A percentile compares a stretch with the other conserved stretches of the same genome.
Evolutionary conservation across 2,329 filamentous ascomycete species (phyloP).

Genomic region (Karstenula rhodostoma): DNA sequence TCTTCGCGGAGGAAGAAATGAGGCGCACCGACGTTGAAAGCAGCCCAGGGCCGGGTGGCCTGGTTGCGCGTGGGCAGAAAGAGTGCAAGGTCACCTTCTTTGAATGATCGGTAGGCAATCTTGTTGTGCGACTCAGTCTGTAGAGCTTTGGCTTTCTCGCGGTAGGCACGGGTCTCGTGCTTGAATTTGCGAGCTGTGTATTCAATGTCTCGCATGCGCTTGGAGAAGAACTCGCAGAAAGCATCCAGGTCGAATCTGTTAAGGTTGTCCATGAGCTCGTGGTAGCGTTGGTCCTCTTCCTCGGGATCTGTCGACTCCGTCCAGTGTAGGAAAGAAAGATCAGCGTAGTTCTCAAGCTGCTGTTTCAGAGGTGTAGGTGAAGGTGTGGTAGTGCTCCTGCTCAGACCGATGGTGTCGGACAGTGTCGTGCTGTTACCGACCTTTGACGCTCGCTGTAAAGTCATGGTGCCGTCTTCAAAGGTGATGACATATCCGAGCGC

Average conservation of each 20-base stretch:
- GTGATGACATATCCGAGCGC: constrained; percentile 84
- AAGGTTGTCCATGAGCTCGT: constrained; percentile 75
- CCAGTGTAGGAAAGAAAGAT: constrained; percentile 83
- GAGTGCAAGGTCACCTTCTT: constrained; percentile 91
- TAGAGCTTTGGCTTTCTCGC: constrained; percentile 81
- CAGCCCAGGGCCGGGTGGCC: constrained; percentile 93
- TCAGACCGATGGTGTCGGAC: constrained; percentile 49
- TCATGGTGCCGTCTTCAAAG: constrained; percentile 75
- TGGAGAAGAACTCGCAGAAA: constrained; percentile 85
- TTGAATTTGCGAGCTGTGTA: constrained; percentile 93
- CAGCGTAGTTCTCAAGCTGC: constrained; percentile 66
- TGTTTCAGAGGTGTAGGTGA: constrained; percentile 63
- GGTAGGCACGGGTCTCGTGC: constrained; percentile 83
- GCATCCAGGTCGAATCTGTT: constrained; percentile 83
- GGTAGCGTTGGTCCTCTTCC: constrained; percentile 76
- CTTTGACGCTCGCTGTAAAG: constrained; percentile 75
- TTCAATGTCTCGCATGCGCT: constrained; percentile 92
- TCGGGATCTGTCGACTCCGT: constrained; percentile 72
- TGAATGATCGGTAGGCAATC: constrained; percentile 95
- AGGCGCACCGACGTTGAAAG: constrained; percentile 96
- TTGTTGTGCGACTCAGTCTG: constrained; percentile 93
- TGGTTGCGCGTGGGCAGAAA: constrained; percentile 96
- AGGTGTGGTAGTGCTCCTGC: constrained; percentile 64
- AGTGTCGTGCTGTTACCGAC: constrained; percentile 58
- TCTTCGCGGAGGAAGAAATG: constrained; percentile 97